Evolutionary conservation across 768 basidiomycete genomes (phyloP), one percentile per base, ranked within the genome.

Genomic region (Lactarius indigo): DNA sequence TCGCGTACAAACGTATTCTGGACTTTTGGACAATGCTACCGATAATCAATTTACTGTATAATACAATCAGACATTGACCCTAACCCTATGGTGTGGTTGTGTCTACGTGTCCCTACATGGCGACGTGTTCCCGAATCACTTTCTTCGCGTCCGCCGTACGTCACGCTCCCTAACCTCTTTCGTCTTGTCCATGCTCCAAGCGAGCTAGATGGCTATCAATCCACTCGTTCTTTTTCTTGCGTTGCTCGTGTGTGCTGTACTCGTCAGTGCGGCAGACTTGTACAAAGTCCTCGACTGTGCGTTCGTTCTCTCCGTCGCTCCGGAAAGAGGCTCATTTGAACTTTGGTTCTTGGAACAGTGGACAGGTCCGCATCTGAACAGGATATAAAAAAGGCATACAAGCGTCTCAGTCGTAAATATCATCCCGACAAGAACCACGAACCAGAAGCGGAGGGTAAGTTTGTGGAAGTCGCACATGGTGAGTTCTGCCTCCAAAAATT

Each of bases 391-490:
- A 89, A 91, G 70, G 93, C 95, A 3, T 98, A 97, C 79, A 94
- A 94, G 76, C 87, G 86, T 72, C 81, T 96, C 20, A 93, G 92
- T 76, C 87, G 87, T 72, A 92, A 88, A 78, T 94, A 84, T 64
- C 96, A 98, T 73, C 96, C 96, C 0, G 96, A 99, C 82, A 97
- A 96, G 81, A 97, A 96, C 77, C 90, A 89, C 72, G 91, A 91
- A 18, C 84, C 87, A 63, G 87, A 80, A 2, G 91, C 94, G 15
- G 89, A 94, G 73, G 85, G 85, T 63, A 90, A 83, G 74, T 98
- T 98, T 75, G 92, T 97, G 26, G 89, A 96, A 69, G 89, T 97
- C 73, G 90, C 94, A 23, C 87, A 89, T 73, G 94, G 95, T 95
- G 72, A 68, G 85, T 75, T 2, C 23, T 55, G 7, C 50, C 35